phyloP scores from a whole-genome alignment of 148 eudicot genomes.

The Amaranthus palmeri region DNA sequence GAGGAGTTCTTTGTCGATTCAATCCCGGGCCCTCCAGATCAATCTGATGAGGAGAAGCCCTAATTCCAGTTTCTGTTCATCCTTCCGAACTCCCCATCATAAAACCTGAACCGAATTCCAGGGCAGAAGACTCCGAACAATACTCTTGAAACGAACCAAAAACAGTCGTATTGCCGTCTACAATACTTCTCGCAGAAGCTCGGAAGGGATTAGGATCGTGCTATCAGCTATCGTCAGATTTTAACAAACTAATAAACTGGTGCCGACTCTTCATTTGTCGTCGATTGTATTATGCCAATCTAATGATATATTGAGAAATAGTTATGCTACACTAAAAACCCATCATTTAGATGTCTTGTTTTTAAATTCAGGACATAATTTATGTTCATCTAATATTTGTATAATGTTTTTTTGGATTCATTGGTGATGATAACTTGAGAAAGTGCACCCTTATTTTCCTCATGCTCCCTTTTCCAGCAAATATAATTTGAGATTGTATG shows the following conservation, averaged over 20 bases:
- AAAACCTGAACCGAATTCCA: neutral
- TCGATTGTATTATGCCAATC: constrained; percentile 6
- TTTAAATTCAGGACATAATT: neutral
- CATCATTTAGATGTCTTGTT: neutral
- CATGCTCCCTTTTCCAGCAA: neutral
- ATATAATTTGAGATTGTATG: too few species aligned
- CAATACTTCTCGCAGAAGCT: neutral
- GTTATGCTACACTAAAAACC: neutral
- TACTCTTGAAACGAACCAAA: neutral
- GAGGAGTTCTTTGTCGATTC: constrained; percentile 96
- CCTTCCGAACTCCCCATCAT: neutral
- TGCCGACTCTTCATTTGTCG: neutral
- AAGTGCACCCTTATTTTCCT: neutral
- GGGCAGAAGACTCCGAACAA: neutral
- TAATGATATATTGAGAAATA: neutral
- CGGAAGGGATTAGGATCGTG: neutral
- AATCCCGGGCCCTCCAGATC: constrained; percentile 60
- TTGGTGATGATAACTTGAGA: neutral
- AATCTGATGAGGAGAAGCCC: constrained; percentile 67
- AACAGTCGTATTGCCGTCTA: neutral
- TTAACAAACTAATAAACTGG: neutral
- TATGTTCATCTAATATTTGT: neutral
- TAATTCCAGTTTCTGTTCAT: constrained; percentile 22
- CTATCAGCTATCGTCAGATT: neutral
- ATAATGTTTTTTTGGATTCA: neutral